Evolutionary conservation across 1,284 basidiomycete genomes (phyloP), one percentile per base, ranked within the genome.

Genomic region (Fomes fomentarius): DNA sequence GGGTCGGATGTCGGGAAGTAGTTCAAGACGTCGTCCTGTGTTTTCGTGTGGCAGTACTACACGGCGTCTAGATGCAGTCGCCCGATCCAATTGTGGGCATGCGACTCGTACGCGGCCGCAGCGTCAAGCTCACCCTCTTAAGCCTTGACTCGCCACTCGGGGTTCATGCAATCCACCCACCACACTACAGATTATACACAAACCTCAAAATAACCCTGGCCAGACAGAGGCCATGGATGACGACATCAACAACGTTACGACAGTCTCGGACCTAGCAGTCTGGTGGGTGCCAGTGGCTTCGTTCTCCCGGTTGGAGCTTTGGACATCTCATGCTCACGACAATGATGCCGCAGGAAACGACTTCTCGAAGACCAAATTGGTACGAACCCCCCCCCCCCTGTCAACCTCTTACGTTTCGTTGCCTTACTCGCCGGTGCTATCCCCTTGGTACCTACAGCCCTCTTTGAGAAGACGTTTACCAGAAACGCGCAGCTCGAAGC

Each of bases 311-410:
- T 38, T 11, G 39, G 17, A 21, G 15, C 22, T 38, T 11, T 39
- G 17, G 21, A n/a, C 22, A 19, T 21, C 15, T 33, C 37, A 22
- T 33, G 19, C 51, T 49, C 49, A 30, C 46, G 39, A 30, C 46
- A n/a, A 41, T 42, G 47, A 40, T 25, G 21, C 48, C 28, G 45
- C 43, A 71, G 69, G 71, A 69, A 69, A 47, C 56, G 62, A 12
- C 69, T 71, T 54, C 62, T 71, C 34, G 55, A 60, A 25, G 66
- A 71, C 31, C 71, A 72, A 54, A 69, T 68, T 45, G 52, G 71
- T 71, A 44, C 49, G 64, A 49, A 22, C 28, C 34, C 21, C 0
- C 12, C 12, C 14, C 38, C 47, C 10, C 31, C 46, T 33, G 38
- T 31, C n/a, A n/a, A n/a, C 21, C n/a, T 22, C 11, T 7, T n/a